A percentile compares a stretch with the other conserved stretches of the same genome.
Evolutionary conservation across 73 alveolate genomes (phyloP).

Genomic region (Effrenium voratum): DNA sequence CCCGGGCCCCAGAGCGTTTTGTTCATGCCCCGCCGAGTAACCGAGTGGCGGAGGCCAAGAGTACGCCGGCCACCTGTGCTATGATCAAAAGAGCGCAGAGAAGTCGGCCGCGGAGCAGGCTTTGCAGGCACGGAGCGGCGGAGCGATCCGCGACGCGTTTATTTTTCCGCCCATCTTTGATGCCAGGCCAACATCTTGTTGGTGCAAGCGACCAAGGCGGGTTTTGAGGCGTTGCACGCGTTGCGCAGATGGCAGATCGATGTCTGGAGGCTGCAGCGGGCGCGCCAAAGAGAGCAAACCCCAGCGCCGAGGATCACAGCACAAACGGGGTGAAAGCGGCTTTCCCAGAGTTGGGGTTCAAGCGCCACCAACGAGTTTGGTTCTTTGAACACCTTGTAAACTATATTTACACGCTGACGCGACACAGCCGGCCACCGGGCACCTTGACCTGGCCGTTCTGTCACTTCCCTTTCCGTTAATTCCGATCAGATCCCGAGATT

Average conservation of each 20-base stretch:
- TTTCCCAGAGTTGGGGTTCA: too few species aligned
- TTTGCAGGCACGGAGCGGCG: background rate
- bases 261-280: too few species aligned
- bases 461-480: too few species aligned
- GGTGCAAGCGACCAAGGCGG: conserved; percentile 63
- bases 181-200: conserved; percentile 6
- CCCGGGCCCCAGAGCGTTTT: background rate
- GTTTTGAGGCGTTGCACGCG: background rate
- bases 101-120: conserved; percentile 55
- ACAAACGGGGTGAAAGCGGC: too few species aligned
- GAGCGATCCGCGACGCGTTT: background rate
- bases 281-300: too few species aligned
- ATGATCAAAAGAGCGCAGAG: conserved; percentile 29
- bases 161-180: background rate
- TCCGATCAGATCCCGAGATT: too few species aligned
- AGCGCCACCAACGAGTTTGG: too few species aligned
- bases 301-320: too few species aligned
- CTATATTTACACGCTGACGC: too few species aligned
- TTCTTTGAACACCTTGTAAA: too few species aligned
- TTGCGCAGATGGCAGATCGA: background rate
- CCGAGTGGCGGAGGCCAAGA: conserved; percentile 48
- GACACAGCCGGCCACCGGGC: too few species aligned
- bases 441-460: too few species aligned
- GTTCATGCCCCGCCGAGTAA: background rate
- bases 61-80: conserved; percentile 75